Conservation (phyloP, 306 rosid genomes). For the Dryas alaskensis region DNA sequence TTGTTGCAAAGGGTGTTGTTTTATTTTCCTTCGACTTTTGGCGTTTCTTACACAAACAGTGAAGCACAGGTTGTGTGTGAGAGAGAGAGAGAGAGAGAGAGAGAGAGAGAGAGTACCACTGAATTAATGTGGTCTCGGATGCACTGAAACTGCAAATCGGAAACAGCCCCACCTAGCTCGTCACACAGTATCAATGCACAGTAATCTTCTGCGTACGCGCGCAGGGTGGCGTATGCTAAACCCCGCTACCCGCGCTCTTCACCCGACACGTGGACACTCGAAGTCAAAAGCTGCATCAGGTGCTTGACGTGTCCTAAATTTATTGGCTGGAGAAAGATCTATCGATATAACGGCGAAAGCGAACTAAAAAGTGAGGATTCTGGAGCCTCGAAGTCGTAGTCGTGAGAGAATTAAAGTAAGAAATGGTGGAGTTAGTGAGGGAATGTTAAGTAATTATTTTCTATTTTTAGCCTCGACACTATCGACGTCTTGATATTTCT, state of each 20-base stretch:
- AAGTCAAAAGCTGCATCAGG: neutral
- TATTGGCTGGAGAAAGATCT: neutral
- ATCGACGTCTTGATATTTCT: neutral
- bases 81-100: constrained; percentile 23
- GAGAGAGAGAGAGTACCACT: neutral
- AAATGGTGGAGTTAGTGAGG: neutral
- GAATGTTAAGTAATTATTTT: neutral
- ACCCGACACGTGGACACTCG: too few relatives aligned
- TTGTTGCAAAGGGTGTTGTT: constrained; percentile 56
- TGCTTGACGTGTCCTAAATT: neutral
- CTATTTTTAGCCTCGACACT: constrained; percentile 5
- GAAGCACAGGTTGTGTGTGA: too few relatives aligned
- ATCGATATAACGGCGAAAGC: too few relatives aligned
- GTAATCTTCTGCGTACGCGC: too few relatives aligned
- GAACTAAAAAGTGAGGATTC: neutral
- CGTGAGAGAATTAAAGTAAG: neutral
- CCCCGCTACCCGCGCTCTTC: too few relatives aligned
- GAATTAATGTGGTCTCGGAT: neutral
- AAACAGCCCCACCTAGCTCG: neutral
- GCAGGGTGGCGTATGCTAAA: too few relatives aligned
- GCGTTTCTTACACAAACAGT: constrained; percentile 37
- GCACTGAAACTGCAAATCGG: neutral
- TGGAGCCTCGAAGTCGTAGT: neutral
- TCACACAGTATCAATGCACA: too few relatives aligned
- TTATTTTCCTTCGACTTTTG: constrained; percentile 41